Conservation (phyloP, 2,329 filamentous ascomycete species). For the Thielaviopsis ethacetica region DNA sequence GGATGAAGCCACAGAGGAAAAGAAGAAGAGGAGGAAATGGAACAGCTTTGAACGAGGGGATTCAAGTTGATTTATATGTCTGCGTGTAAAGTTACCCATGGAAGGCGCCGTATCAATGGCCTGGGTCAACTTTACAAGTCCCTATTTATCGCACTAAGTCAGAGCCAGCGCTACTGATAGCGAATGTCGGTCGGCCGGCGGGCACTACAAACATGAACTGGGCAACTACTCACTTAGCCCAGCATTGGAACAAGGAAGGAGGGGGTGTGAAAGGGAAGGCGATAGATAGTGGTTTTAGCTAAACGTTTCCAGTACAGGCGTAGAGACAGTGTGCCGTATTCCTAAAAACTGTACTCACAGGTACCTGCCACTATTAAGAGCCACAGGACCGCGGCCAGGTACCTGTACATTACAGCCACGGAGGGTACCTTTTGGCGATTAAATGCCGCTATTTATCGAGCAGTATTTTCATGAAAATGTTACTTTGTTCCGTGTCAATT, state of each 20-base stretch:
- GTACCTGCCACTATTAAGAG: background rate
- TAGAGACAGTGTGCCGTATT: background rate
- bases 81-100: background rate
- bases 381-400: background rate
- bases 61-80: conserved; percentile 9
- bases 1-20: conserved; percentile 9
- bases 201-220: background rate
- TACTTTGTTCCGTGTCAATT: too few species aligned
- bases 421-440: background rate
- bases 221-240: background rate
- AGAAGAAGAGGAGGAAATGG: conserved; percentile 2
- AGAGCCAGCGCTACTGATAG: background rate
- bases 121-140: background rate
- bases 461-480: too few species aligned
- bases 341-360: background rate
- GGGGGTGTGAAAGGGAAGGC: background rate
- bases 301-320: background rate
- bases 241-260: background rate
- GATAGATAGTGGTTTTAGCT: background rate
- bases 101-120: background rate
- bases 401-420: background rate
- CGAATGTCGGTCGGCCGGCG: background rate
- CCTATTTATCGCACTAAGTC: background rate
- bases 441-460: background rate
- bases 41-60: background rate